These are phyloP conservation scores for Psidium friedrichsthalianum DNA, from an alignment of 345 rosid species.

Conservation along the genomic window DNA sequence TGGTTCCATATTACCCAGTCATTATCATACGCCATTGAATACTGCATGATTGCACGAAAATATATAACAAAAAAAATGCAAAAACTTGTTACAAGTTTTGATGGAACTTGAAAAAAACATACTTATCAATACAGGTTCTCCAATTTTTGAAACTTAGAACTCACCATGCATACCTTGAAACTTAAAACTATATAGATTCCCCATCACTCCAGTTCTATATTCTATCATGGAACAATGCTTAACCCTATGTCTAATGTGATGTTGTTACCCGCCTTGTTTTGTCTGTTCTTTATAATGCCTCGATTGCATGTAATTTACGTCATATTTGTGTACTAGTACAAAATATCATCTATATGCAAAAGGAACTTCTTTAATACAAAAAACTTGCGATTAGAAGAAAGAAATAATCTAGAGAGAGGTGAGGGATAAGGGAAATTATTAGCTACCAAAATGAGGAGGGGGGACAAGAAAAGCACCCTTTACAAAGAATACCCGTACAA, in stretches of 20 bases:
- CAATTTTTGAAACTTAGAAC: no score
- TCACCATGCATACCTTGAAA: no score
- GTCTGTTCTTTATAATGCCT: background rate
- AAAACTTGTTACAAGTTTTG: no score
- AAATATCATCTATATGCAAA: background rate
- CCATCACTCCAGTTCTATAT: no score
- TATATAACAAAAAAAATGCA: no score
- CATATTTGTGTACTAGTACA: background rate
- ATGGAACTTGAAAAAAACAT: no score
- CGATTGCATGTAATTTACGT: background rate
- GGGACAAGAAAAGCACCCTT: background rate
- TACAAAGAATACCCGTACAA: background rate
- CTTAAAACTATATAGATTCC: no score
- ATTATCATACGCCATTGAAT: no score
- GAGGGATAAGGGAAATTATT: background rate
- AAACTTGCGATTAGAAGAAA: background rate
- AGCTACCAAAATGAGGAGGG: background rate
- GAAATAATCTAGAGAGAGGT: background rate
- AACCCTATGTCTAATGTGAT: background rate
- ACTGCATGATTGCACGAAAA: no score
- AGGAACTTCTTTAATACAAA: background rate
- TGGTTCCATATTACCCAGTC: no score
- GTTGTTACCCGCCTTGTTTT: background rate
- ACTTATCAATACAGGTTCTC: no score
- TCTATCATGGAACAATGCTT: no score